Evolutionary conservation across 768 basidiomycete genomes (phyloP), one percentile per base, ranked within the genome.

Genomic region (Xerocomellus dryophilus): DNA sequence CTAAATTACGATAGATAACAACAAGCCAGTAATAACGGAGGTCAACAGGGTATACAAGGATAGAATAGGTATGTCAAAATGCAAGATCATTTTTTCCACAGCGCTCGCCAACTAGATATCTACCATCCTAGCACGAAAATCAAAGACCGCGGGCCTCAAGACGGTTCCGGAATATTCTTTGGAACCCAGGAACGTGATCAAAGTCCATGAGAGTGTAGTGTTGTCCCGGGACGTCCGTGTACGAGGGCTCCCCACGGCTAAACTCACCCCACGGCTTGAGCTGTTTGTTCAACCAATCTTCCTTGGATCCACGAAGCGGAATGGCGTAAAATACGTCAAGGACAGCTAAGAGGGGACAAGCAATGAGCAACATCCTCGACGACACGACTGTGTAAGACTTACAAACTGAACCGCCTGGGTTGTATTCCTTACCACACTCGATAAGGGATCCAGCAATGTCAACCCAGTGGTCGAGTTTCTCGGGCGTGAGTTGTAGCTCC

Each of bases 171-270:
- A 67, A 67, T 43, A 65, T 66, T 23, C 50, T 64, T 34, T 65
- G 64, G 65, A 65, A 66, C 8, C 51, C 50, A 2, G 62, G 52
- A 20, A 66, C 65, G 20, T 66, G 65, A 35, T 58, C 62, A 38
- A 61, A 58, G 59, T 65, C 54, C 65, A 65, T 66, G 27, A 65
- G 57, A 5, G 63, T 64, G 45, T 64, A 62, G 43, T 65, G 60
- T 29, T 57, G 50, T 39, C 61, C 61, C 2, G 61, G 61, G 27
- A 65, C 63, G 20, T 64, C 57, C 6, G 60, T 59, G 42, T 56
- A 62, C 11, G 15, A 17, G 7, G 57, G 43, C 18, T 59, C 56
- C 0, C 6, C 49, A 31, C 62, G 63, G 44, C 59, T 53, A 34
- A 64, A 64, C 21, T 41, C 47, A 25, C 5, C 41, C 60, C 63